phyloP scores from a whole-genome alignment of 202 grass and related monocot genomes.

The Saccharum hybrid region DNA sequence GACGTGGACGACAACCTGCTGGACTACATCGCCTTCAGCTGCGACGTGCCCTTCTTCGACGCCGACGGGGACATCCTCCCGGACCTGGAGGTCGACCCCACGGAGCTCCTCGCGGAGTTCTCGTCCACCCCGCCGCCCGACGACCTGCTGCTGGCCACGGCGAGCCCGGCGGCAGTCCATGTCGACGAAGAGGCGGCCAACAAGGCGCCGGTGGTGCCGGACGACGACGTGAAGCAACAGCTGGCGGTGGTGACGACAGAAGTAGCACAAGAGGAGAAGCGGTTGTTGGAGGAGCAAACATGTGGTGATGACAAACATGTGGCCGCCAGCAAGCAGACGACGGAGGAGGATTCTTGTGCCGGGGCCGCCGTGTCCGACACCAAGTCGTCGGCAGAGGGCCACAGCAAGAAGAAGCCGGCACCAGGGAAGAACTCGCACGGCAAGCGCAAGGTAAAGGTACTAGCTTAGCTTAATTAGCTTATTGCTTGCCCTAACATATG shows the following conservation, averaged over 20 bases:
- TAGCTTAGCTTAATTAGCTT: not conserved
- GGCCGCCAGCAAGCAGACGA: conserved; percentile 34
- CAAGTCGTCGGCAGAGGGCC: conserved; percentile 53
- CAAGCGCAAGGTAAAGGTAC: conserved; percentile 84
- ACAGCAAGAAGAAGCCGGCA: conserved; percentile 52
- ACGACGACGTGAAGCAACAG: not conserved
- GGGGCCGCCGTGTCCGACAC: conserved; percentile 43
- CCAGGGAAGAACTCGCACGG: conserved; percentile 58
- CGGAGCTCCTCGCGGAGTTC: conserved; percentile 82
- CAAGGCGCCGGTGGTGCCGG: not conserved
- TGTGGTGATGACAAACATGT: conserved; percentile 7
- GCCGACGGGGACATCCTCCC: conserved; percentile 80
- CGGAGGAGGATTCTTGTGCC: conserved; percentile 36
- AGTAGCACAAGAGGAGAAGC: not conserved
- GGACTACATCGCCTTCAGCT: conserved; percentile 82
- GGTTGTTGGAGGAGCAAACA: not conserved
- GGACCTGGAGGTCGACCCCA: conserved; percentile 86
- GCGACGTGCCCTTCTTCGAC: conserved; percentile 58
- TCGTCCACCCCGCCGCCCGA: not conserved
- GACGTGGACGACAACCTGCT: conserved; percentile 45
- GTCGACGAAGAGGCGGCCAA: not conserved
- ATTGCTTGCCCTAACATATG: conserved; percentile 26
- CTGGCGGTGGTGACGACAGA: not conserved
- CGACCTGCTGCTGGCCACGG: not conserved
- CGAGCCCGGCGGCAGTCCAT: not conserved